phyloP scores from a whole-genome alignment of 192 early-diverging fungal genomes.

The Entomortierella chlamydospora region DNA sequence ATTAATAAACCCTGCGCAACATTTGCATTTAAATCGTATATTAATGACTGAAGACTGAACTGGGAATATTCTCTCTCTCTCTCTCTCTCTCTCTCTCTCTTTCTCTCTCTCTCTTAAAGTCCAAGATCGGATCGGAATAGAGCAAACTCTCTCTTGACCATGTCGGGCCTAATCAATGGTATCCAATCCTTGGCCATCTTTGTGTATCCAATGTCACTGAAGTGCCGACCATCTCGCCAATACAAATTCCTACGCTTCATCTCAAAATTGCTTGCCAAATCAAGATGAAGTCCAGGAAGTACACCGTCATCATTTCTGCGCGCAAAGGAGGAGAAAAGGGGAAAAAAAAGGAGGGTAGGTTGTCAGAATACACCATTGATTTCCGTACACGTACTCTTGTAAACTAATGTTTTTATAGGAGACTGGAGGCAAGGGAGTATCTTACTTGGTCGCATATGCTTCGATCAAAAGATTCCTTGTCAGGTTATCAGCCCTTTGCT shows the following conservation, averaged over 20 bases:
- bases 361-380: too few relatives aligned
- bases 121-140: conserved; percentile 42
- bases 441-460: conserved; percentile 32
- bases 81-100: too few relatives aligned
- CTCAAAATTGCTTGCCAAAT: conserved; percentile 50
- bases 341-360: neutral
- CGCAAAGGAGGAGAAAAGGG: neutral
- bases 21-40: neutral
- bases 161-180: conserved; percentile 41
- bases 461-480: conserved; percentile 40
- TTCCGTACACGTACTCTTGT: too few relatives aligned
- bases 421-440: neutral
- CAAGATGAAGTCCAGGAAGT: conserved; percentile 34
- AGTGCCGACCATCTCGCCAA: conserved; percentile 52
- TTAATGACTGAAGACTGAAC: too few relatives aligned
- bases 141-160: conserved; percentile 56
- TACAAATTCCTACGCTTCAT: conserved; percentile 51
- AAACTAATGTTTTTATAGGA: neutral
- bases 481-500: conserved; percentile 32
- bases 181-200: conserved; percentile 55
- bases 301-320: conserved; percentile 39
- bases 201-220: conserved; percentile 47
- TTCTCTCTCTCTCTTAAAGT: too few relatives aligned
- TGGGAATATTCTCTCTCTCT: too few relatives aligned
- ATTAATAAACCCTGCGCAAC: neutral